Evolutionary conservation across 129 eudicot genomes (phyloP).

Genomic region (Escallonia rubra): DNA sequence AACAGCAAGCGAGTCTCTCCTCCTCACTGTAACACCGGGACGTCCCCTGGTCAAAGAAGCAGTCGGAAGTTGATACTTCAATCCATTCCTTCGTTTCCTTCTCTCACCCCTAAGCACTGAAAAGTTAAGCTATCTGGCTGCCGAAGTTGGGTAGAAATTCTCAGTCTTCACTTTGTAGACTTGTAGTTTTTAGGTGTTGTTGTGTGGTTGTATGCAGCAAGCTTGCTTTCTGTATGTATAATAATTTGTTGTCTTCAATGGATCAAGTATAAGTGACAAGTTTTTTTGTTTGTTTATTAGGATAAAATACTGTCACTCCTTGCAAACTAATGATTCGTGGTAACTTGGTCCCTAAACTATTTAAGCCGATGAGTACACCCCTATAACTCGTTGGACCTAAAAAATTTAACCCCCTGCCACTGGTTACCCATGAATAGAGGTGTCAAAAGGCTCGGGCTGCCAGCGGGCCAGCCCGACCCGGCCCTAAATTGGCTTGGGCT

Average conservation of each 20-base stretch:
- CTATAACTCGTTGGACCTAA: no score
- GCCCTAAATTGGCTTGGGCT: no score
- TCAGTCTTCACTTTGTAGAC: no score
- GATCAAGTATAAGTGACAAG: no score
- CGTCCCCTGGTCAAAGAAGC: slow-evolving; percentile 58
- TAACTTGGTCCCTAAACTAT: no score
- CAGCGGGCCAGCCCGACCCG: no score
- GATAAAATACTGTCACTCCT: not conserved
- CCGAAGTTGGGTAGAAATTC: no score
- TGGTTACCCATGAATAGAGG: no score
- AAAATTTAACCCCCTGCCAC: no score
- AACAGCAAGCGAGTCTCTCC: slow-evolving; percentile 91
- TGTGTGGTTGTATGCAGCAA: slow-evolving; percentile 16
- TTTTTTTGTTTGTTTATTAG: no score
- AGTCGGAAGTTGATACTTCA: slow-evolving; percentile 81
- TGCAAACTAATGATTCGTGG: slow-evolving; percentile 31
- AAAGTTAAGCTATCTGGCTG: not conserved
- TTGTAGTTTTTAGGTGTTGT: slow-evolving; percentile 21
- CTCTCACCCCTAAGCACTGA: slow-evolving; percentile 68
- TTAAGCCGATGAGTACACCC: no score
- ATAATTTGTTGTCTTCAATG: not conserved
- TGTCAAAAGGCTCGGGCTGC: no score
- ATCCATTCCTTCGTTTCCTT: slow-evolving; percentile 89
- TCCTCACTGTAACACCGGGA: slow-evolving; percentile 50
- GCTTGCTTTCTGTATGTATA: slow-evolving; percentile 12